Base-by-base conservation (phyloP, 2,329 filamentous ascomycete species). In the Aspergillus sp. region DNA sequence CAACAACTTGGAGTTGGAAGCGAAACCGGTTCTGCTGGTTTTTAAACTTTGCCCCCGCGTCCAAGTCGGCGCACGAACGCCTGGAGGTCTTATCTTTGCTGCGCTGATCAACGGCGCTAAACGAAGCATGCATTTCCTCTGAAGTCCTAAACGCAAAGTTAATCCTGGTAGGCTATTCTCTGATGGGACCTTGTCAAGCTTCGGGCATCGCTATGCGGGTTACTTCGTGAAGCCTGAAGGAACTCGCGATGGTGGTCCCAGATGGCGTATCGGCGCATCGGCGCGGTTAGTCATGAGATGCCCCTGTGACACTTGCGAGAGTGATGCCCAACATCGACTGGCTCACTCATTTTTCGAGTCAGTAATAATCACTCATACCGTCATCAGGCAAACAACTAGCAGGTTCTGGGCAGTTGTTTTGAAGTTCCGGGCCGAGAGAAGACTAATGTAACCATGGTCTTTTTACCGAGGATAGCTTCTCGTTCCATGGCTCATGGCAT, bases 51-150 rank as follows among this genome's bases (percentile, higher is more conserved):
- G 11, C 15, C 34, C 34, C 13, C 1, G 34, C 34, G 11, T 41
- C 34, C 11, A 41, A 17, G 34, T 41, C 34, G 34, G 34, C 9
- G 34, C 34, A 41, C 34, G 34, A 41, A 41, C 49, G 49, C 25
- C 49, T 9, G n/a, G 15, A 28, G 25, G 34, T 13, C 41, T 54
- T 23, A 41, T 43, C 51, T 43, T 54, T 30, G 41, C 4, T 43
- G 51, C 34, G 31, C n/a, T 15, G 51, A 54, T 54, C 51, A 54
- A 54, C 51, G 9, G 41, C 51, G 51, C 51, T 54, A 54, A 54
- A 43, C 51, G 22, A 23, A 41, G 34, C 34, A 41, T 41, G 34
- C 34, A 41, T 41, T 15, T 41, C 34, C 34, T 41, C 34, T 41
- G 34, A 13, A 41, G 34, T 17, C 34, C 34, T 41, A 41, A 38